Percentiles rank a stretch among this genome's conserved stretches.
phyloP scores from a whole-genome alignment of 306 rosid species.

The Fagus sylvatica region DNA sequence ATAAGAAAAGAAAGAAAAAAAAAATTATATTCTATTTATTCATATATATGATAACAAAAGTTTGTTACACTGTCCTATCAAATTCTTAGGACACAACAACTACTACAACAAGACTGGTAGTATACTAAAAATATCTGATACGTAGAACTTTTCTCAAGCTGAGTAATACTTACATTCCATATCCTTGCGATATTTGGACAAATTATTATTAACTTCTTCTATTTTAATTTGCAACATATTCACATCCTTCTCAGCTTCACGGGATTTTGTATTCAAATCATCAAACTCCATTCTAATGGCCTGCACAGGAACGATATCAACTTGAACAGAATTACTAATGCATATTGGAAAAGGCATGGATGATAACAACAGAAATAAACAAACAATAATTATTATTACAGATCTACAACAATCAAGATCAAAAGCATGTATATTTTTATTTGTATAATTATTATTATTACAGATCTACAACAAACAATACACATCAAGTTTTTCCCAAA shows the following conservation, averaged over 20 bases:
- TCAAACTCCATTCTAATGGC: conserved; percentile 65
- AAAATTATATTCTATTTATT: background rate
- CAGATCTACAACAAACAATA: no score
- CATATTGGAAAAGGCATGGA: background rate
- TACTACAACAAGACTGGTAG: conserved; percentile 12
- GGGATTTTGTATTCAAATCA: conserved; percentile 65
- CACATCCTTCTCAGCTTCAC: conserved; percentile 85
- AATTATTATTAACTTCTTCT: conserved; percentile 60
- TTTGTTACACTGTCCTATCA: background rate
- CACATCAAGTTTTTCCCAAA: no score
- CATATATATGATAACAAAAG: conserved; percentile 1
- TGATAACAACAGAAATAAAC: background rate
- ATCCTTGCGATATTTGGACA: conserved; percentile 71
- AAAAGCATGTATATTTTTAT: no score
- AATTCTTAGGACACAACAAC: conserved; percentile 8
- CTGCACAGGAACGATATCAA: conserved; percentile 40
- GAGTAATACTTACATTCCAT: conserved; percentile 68
- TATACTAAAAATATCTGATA: conserved; percentile 12
- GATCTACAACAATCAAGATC: no score
- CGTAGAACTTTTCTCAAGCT: conserved; percentile 12
- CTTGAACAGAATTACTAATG: conserved; percentile 10
- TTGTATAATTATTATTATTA: no score
- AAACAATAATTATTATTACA: background rate
- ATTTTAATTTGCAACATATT: conserved; percentile 73
- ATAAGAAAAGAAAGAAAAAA: background rate